phyloP scores from a whole-genome alignment of 345 rosid genomes.

The Eucalyptus grandis region DNA sequence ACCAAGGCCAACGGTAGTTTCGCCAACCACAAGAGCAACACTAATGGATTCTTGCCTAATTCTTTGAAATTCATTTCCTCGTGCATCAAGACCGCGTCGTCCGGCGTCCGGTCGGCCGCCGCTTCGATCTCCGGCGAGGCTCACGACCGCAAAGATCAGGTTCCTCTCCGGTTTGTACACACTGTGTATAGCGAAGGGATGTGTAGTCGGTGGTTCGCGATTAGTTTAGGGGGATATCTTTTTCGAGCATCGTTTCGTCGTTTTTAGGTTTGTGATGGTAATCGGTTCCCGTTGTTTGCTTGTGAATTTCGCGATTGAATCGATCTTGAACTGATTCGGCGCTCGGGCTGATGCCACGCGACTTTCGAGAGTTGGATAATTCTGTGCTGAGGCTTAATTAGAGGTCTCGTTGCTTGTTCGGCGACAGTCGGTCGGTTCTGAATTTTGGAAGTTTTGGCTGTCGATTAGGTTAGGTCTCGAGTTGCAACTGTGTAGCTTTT shows the following conservation, averaged over 20 bases:
- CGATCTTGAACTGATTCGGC: background rate
- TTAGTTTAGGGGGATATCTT: background rate
- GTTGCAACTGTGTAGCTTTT: background rate
- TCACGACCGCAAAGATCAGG: constrained; percentile 68
- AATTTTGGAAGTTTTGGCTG: background rate
- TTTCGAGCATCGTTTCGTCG: background rate
- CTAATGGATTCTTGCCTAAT: constrained; percentile 55
- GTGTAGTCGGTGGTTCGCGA: background rate
- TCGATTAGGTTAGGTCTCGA: background rate
- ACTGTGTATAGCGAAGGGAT: background rate
- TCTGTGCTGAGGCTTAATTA: background rate
- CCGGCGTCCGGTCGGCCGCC: constrained; percentile 91
- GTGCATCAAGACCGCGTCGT: constrained; percentile 81
- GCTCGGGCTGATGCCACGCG: background rate
- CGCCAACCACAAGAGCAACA: background rate
- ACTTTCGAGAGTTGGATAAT: background rate
- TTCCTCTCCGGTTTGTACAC: background rate
- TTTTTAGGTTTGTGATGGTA: background rate
- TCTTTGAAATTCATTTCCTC: constrained; percentile 83
- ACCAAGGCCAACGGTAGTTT: constrained; percentile 8
- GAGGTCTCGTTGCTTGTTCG: background rate
- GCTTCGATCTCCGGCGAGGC: constrained; percentile 66
- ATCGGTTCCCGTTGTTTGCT: background rate
- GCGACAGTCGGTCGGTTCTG: background rate
- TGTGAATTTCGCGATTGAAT: background rate